These are phyloP conservation scores for Chloranthus sessilifolius DNA, from an alignment of 164 flowering plant species.

Conservation along the genomic window DNA sequence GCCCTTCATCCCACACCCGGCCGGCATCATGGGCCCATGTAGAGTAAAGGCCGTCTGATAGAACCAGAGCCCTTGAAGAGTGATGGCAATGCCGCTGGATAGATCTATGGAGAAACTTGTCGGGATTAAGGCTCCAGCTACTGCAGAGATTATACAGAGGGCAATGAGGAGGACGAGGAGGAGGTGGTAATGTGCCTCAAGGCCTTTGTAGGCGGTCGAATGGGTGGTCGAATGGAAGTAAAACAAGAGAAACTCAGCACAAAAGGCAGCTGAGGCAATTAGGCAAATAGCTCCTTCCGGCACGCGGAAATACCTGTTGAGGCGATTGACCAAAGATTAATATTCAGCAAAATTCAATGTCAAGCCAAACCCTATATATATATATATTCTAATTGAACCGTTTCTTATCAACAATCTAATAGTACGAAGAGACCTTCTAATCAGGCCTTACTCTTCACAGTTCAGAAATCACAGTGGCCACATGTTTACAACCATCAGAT, in stretches of 20 bases:
- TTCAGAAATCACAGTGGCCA: no score
- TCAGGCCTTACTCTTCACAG: no score
- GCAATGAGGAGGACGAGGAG: conserved; percentile 80
- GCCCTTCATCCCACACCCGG: conserved; percentile 58
- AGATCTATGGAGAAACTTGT: conserved; percentile 71
- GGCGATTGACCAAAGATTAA: no score
- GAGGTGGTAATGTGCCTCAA: conserved; percentile 93
- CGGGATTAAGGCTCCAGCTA: conserved; percentile 67
- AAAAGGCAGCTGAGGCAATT: conserved; percentile 77
- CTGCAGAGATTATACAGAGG: conserved; percentile 58
- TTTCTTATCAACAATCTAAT: no score
- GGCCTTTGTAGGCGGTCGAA: conserved; percentile 89
- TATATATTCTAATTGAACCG: no score
- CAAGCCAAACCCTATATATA: no score
- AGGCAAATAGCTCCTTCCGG: conserved; percentile 85
- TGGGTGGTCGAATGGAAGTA: no score
- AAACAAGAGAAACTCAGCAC: conserved; percentile 82
- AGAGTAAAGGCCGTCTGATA: conserved; percentile 94
- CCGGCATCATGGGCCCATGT: conserved; percentile 92
- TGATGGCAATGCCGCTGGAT: conserved; percentile 64
- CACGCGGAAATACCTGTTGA: conserved; percentile 63
- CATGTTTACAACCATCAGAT: no score
- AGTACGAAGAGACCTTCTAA: no score
- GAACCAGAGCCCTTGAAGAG: conserved; percentile 99
- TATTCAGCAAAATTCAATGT: no score